phyloP scores from a whole-genome alignment of 306 rosid species.

The Lathyrus tuberosus region DNA sequence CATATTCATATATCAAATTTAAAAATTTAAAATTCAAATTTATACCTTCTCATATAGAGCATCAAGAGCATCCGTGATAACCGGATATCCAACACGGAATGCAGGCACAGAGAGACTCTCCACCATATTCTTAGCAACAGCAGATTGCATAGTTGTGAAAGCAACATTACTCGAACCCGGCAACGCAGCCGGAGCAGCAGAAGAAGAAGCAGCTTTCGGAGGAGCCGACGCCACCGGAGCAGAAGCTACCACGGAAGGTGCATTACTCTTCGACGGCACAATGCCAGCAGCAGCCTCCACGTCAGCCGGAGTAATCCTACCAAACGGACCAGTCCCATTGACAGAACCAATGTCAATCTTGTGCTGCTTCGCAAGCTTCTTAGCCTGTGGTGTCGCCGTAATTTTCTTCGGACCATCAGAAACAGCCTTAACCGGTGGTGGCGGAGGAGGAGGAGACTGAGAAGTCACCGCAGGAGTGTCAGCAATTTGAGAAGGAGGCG shows the following conservation, averaged over 20 bases:
- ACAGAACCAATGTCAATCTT: slow-evolving; percentile 69
- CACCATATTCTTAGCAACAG: slow-evolving; percentile 86
- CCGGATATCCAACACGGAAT: slow-evolving; percentile 79
- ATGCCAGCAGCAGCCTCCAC: slow-evolving; percentile 83
- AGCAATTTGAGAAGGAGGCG: neutral
- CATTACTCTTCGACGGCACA: slow-evolving; percentile 50
- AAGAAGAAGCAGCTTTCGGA: neutral
- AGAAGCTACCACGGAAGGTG: slow-evolving; percentile 17
- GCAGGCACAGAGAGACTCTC: slow-evolving; percentile 88
- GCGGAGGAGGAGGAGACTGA: slow-evolving; percentile 46
- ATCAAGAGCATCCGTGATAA: slow-evolving; percentile 72
- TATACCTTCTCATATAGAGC: slow-evolving; percentile 70
- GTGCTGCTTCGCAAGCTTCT: slow-evolving; percentile 89
- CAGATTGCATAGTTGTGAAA: slow-evolving; percentile 89
- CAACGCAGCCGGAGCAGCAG: slow-evolving; percentile 45
- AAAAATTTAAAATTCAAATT: neutral
- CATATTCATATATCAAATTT: neutral
- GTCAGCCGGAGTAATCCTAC: slow-evolving; percentile 78
- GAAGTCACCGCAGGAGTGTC: slow-evolving; percentile 43
- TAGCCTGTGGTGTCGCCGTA: slow-evolving; percentile 90
- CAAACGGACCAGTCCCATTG: slow-evolving; percentile 73
- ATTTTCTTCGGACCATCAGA: slow-evolving; percentile 58
- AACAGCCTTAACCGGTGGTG: slow-evolving; percentile 41
- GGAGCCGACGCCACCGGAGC: neutral
- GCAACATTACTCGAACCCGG: slow-evolving; percentile 84